Base-by-base conservation (phyloP, 106 monocot genomes). In the Allium cepa region DNA sequence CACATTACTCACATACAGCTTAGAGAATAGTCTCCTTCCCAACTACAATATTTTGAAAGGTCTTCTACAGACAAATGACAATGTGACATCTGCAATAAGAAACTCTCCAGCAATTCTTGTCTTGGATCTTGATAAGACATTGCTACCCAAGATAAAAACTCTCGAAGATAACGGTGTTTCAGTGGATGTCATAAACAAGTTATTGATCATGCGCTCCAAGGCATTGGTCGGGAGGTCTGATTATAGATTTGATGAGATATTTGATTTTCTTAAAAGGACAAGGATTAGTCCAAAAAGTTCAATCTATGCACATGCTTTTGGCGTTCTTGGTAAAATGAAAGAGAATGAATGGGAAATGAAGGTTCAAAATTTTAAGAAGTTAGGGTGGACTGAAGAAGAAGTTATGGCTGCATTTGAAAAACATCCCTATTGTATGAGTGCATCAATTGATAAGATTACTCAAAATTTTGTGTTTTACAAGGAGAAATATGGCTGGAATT, bases 361-460 rank as follows among this genome's bases (percentile, higher is more conserved):
- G 45, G 12, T 80, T 27, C 71, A 72, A 12, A 69, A 62, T 9
- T 80, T 63, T 9, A 47, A 51, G 63, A 47, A 74, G 51, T 48
- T 80, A 3, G 84, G 77, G 12, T 85, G 77, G 77, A 63, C 84
- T 13, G 68, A 63, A 46, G 68, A 78, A 9, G 49, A 80, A 46
- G 51, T 80, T 9, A 11, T 70, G 1, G 0, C 7, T 1, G 76
- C 70, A 4, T 79, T 84, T 52, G 22, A 26, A 12, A 73, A 58
- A 73, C 79, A 79, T 18, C 80, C 80, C 9, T 63, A 69, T 27
- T 73, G 65, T 14, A 53, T 79, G 64, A 36, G 52, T 1, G 28
- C 48, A 3, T 73, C 72, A 0, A 60, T 14, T 3, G 79, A 77
- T 49, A 79, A 77, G 56, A 48, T 79, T 9, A 63, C 12, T 49